phyloP scores from a whole-genome alignment of 805 yeast genomes.

The Candida silvicultrix region DNA sequence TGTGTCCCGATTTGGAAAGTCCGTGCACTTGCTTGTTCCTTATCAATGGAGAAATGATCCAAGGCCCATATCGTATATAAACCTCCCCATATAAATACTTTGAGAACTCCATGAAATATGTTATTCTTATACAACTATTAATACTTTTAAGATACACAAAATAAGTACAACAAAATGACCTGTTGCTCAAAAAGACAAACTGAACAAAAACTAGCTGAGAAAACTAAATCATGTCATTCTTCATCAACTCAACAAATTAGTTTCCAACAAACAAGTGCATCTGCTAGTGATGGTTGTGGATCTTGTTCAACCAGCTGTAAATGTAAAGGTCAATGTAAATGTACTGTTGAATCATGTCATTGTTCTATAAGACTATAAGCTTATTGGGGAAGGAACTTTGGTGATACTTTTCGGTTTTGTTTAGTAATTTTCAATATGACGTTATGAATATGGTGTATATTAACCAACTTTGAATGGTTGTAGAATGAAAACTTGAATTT shows the following conservation, averaged over 20 bases:
- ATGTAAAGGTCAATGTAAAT: slow-evolving; percentile 21
- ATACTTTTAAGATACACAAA: too few relatives aligned
- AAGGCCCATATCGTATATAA: too few relatives aligned
- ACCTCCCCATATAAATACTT: background rate
- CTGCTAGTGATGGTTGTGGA: slow-evolving; percentile 18
- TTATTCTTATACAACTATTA: too few relatives aligned
- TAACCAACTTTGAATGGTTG: too few relatives aligned
- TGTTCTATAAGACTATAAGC: slow-evolving; percentile 18
- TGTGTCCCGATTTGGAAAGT: background rate
- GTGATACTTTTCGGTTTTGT: too few relatives aligned
- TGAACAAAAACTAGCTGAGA: background rate
- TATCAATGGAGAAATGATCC: too few relatives aligned
- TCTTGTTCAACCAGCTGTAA: slow-evolving; percentile 15
- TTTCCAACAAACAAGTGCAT: slow-evolving; percentile 16
- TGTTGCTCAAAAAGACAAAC: background rate
- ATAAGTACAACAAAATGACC: background rate
- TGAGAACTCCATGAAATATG: too few relatives aligned
- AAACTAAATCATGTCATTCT: background rate
- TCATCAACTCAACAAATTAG: slow-evolving; percentile 5
- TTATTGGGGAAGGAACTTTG: too few relatives aligned
- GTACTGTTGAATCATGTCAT: slow-evolving; percentile 16
- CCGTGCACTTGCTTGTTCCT: background rate
- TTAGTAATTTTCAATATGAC: background rate
- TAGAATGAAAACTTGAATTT: too few relatives aligned
- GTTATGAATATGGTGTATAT: background rate